A percentile compares a stretch with the other conserved stretches of the same genome.
These are phyloP conservation scores for Trametes villosa DNA, from an alignment of 768 basidiomycete species.

Conservation along the genomic window DNA sequence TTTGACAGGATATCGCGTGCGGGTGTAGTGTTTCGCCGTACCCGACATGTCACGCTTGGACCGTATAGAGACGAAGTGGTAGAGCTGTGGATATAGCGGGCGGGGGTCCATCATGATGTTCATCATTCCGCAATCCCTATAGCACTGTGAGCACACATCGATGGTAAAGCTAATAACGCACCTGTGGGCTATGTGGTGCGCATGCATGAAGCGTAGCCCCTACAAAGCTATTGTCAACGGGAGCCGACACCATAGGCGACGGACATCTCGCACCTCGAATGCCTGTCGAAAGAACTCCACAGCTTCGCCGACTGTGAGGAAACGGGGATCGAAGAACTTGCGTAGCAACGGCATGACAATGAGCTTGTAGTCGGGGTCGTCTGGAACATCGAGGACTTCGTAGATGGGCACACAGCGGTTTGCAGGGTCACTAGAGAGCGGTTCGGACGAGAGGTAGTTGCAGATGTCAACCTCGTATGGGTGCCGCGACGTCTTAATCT, in stretches of 20 bases:
- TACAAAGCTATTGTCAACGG: not conserved
- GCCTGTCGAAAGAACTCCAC: conserved; percentile 39
- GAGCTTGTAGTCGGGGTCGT: conserved; percentile 18
- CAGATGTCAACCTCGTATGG: conserved; percentile 25
- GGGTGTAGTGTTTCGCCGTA: conserved; percentile 31
- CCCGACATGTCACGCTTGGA: conserved; percentile 28
- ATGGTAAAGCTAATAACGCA: conserved; percentile 9
- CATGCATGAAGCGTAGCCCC: not conserved
- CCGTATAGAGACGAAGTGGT: conserved; percentile 29
- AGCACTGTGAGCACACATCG: not conserved
- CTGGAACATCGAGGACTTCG: conserved; percentile 26
- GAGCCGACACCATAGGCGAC: not conserved
- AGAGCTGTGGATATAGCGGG: conserved; percentile 31
- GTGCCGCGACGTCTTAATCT: not conserved
- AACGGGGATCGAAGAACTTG: conserved; percentile 32
- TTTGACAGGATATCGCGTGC: conserved; percentile 35
- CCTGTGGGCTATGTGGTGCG: not conserved
- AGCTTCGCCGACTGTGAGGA: conserved; percentile 41
- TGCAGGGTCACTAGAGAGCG: conserved; percentile 12
- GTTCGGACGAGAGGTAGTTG: conserved; percentile 10
- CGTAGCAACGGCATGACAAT: conserved; percentile 40
- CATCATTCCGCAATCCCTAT: conserved; percentile 17
- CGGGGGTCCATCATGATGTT: conserved; percentile 28
- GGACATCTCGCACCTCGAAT: conserved; percentile 34
- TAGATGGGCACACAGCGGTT: conserved; percentile 32